Conservation (phyloP, 257 asterid species). For the Rehmannia glutinosa region DNA sequence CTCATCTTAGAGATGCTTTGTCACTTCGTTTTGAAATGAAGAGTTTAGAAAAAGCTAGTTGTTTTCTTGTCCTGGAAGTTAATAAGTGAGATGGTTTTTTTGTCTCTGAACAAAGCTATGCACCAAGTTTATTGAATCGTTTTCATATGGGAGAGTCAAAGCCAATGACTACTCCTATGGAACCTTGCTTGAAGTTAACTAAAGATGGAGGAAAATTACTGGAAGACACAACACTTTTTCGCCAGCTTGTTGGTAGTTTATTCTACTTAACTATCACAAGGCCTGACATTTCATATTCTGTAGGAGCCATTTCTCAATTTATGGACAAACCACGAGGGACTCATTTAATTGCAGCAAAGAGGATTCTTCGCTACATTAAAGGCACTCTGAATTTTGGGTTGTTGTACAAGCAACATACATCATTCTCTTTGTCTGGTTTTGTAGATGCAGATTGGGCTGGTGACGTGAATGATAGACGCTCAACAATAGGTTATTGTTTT, state of each 20-base stretch:
- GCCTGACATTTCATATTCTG: slow-evolving; percentile 17
- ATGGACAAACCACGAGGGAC: not conserved
- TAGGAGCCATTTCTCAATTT: slow-evolving; percentile 19
- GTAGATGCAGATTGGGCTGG: slow-evolving; percentile 24
- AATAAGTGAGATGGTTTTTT: not conserved
- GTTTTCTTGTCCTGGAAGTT: slow-evolving; percentile 17
- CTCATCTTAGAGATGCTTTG: not conserved
- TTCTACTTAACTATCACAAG: slow-evolving; percentile 20
- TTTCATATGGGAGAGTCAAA: no score
- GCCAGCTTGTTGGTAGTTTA: slow-evolving; percentile 31
- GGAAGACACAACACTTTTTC: not conserved
- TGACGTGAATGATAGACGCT: slow-evolving; percentile 17
- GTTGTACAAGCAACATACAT: not conserved
- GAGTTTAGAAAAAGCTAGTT: not conserved
- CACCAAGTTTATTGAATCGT: no score
- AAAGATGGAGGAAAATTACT: slow-evolving; percentile 11
- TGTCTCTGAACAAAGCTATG: not conserved
- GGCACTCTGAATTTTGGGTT: not conserved
- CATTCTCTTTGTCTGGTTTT: slow-evolving; percentile 6
- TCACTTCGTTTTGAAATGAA: slow-evolving; percentile 21
- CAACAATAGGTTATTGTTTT: slow-evolving; percentile 15
- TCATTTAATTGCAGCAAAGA: slow-evolving; percentile 18
- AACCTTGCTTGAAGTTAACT: not conserved
- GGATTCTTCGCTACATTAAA: slow-evolving; percentile 14
- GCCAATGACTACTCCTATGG: no score